A percentile compares a stretch with the other conserved stretches of the same genome.
Conservation (phyloP, 2,329 filamentous ascomycete species). For the Diaporthe ampelina region DNA sequence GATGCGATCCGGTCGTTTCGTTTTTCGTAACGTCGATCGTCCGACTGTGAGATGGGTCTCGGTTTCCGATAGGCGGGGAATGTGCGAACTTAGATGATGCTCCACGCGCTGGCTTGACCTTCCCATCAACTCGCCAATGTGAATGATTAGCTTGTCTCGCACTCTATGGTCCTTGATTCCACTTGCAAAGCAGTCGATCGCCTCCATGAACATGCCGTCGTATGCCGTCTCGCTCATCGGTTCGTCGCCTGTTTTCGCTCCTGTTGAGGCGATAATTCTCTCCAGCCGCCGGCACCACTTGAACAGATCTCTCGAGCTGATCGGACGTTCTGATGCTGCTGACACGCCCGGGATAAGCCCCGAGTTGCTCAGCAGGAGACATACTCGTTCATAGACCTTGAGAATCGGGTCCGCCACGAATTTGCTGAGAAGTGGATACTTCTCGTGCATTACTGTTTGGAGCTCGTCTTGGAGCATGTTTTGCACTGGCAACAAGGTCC, state of each 20-base stretch:
- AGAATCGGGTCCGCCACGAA: slow-evolving; percentile 69
- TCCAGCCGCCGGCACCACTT: slow-evolving; percentile 90
- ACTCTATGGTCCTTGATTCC: slow-evolving; percentile 78
- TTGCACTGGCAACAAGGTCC: slow-evolving; percentile 81
- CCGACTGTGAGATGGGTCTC: slow-evolving; percentile 74
- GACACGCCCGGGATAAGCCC: slow-evolving; percentile 47
- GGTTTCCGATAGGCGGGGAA: slow-evolving; percentile 76
- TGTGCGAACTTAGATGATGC: slow-evolving; percentile 81
- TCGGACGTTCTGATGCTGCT: slow-evolving; percentile 57
- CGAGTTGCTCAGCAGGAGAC: slow-evolving; percentile 55
- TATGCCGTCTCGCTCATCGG: slow-evolving; percentile 78
- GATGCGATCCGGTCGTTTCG: slow-evolving; percentile 64
- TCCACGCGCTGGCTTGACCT: slow-evolving; percentile 86
- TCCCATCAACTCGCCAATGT: slow-evolving; percentile 88
- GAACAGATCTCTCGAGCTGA: slow-evolving; percentile 78
- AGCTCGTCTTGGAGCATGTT: slow-evolving; percentile 79
- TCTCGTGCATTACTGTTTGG: slow-evolving; percentile 77
- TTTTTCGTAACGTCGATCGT: slow-evolving; percentile 73
- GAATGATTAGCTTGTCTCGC: slow-evolving; percentile 71
- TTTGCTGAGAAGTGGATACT: slow-evolving; percentile 78
- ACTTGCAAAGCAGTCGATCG: slow-evolving; percentile 91
- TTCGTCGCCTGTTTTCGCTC: slow-evolving; percentile 77
- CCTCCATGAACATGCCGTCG: slow-evolving; percentile 93
- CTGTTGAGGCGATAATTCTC: slow-evolving; percentile 71
- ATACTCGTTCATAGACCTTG: slow-evolving; percentile 69